Evolutionary conservation across 2,329 filamentous ascomycete species (phyloP).

Genomic region (Xylaria sp.): DNA sequence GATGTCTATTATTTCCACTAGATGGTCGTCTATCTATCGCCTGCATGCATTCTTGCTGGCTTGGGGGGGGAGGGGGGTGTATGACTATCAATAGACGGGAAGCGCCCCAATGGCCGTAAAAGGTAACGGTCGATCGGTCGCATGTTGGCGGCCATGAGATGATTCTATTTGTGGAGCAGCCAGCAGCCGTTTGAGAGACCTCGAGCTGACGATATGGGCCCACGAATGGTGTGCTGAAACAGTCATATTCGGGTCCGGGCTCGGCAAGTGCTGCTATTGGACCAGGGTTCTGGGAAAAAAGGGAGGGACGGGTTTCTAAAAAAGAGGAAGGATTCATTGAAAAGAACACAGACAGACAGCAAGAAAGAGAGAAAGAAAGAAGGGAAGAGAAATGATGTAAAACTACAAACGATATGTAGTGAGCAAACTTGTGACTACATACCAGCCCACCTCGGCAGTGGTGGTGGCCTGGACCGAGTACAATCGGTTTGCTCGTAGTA

Average conservation of each 20-base stretch:
- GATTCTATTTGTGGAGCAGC: conserved; percentile 15
- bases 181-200: conserved; percentile 1
- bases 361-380: conserved; percentile 5
- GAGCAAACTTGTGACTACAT: not conserved
- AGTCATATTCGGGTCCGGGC: not conserved
- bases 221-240: not conserved
- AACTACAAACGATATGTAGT: not conserved
- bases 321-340: not conserved
- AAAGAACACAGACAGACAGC: not conserved
- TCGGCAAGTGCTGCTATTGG: not conserved
- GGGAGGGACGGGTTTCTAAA: not conserved
- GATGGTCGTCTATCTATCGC: conserved; percentile 11
- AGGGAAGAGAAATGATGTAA: conserved; percentile 7
- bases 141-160: conserved; percentile 17
- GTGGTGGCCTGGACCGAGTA: no score
- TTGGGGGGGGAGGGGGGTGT: conserved; percentile 14
- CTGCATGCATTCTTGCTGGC: conserved; percentile 12
- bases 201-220: no score
- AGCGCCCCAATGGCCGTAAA: conserved; percentile 19
- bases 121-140: conserved; percentile 3
- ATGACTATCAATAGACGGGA: conserved; percentile 18
- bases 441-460: not conserved
- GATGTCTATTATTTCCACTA: conserved; percentile 8
- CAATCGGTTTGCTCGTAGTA: not conserved
- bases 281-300: not conserved